Percentiles rank a stretch among this genome's conserved stretches.
phyloP scores from a whole-genome alignment of 495 filamentous ascomycete genomes.

The Penicillium pancosmium region DNA sequence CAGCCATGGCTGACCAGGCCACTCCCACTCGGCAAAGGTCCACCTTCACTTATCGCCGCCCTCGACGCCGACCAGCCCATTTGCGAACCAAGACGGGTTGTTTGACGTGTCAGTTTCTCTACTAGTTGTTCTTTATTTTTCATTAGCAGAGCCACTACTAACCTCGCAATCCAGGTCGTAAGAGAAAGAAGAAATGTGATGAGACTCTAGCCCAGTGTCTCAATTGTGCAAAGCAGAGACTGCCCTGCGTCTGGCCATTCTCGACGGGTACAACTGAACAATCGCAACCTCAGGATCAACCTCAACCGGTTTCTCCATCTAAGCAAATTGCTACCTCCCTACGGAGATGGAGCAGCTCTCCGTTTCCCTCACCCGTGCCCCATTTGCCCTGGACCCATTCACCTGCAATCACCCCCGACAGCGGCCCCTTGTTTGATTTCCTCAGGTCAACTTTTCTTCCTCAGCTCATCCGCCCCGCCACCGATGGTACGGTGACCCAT shows the following conservation, averaged over 20 bases:
- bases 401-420: conserved; percentile 15
- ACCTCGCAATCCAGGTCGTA: conserved; percentile 16
- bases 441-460: conserved; percentile 21
- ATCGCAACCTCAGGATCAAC: neutral
- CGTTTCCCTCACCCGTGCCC: neutral
- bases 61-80: conserved; percentile 27
- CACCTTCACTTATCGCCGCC: conserved; percentile 14
- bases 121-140: neutral
- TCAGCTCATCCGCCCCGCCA: conserved; percentile 21
- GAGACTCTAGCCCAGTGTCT: conserved; percentile 17
- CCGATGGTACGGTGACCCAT: conserved; percentile 13
- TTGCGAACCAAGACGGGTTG: conserved; percentile 28
- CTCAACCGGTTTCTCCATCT: neutral
- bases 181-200: conserved; percentile 31
- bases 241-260: conserved; percentile 19
- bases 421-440: conserved; percentile 23
- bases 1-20: neutral
- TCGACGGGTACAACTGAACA: neutral
- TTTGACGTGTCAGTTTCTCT: conserved; percentile 23
- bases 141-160: neutral
- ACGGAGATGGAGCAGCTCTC: neutral
- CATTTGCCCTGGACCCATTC: conserved; percentile 2
- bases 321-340: neutral
- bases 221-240: conserved; percentile 19
- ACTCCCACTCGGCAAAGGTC: neutral